These are phyloP conservation scores for Picochlorum sp. DNA, from an alignment of 139 green algal genomes.

Conservation along the genomic window DNA sequence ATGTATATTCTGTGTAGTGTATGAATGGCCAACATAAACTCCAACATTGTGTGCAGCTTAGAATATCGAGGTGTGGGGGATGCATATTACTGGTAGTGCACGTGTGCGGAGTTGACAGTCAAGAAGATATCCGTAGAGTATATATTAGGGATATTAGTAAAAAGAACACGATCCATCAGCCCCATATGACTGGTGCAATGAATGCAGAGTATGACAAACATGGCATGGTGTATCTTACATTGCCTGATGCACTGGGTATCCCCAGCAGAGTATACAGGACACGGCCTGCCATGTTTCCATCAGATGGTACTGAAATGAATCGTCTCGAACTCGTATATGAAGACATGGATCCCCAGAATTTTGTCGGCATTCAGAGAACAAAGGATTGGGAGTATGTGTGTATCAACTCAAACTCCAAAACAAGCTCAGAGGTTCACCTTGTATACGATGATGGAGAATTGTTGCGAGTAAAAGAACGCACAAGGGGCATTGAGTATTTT, in stretches of 20 bases:
- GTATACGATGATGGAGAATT: conserved; percentile 21
- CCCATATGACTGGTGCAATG: background rate
- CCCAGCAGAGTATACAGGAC: background rate
- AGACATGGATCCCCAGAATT: conserved; percentile 41
- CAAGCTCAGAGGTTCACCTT: conserved; percentile 50
- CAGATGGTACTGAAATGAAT: background rate
- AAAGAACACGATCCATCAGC: too few relatives aligned
- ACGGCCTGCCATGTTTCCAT: background rate
- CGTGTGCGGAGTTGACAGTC: too few relatives aligned
- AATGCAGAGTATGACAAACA: background rate
- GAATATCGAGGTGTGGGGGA: too few relatives aligned
- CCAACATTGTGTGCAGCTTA: too few relatives aligned
- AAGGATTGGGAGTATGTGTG: conserved; percentile 51
- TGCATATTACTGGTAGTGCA: too few relatives aligned
- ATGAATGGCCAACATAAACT: too few relatives aligned
- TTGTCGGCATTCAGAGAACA: conserved; percentile 45
- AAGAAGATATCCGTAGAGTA: too few relatives aligned
- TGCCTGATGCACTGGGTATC: background rate
- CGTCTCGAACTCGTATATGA: conserved; percentile 19
- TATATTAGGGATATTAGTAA: too few relatives aligned
- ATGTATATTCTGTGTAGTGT: too few relatives aligned
- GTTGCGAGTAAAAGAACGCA: conserved; percentile 30
- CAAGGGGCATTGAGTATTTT: conserved; percentile 62
- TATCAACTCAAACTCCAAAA: conserved; percentile 53
- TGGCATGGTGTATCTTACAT: background rate